Evolutionary conservation across 2,329 filamentous ascomycete genomes (phyloP).

Genomic region (Thelonectria rubi): DNA sequence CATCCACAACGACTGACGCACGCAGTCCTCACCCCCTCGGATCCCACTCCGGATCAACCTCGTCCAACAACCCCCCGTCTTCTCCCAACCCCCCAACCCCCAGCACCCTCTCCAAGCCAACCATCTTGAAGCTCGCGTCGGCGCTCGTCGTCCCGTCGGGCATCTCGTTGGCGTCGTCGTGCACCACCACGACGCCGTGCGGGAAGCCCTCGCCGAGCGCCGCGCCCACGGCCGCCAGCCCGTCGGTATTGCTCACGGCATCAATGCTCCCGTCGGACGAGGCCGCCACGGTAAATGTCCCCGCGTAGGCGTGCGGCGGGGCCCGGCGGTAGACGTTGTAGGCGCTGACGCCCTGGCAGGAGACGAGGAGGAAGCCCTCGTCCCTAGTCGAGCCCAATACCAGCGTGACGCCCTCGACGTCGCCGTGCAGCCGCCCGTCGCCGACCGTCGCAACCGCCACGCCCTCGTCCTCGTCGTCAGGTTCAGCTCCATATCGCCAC

Average conservation of each 20-base stretch:
- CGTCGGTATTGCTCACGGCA: slow-evolving; percentile 63
- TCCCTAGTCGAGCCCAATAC: slow-evolving; percentile 55
- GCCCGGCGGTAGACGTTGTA: slow-evolving; percentile 61
- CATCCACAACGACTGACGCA: too few species aligned
- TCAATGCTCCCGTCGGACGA: slow-evolving; percentile 55
- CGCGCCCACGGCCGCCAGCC: slow-evolving; percentile 57
- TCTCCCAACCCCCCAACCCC: slow-evolving; percentile 40
- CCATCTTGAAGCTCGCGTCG: slow-evolving; percentile 61
- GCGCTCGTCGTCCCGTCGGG: slow-evolving; percentile 54
- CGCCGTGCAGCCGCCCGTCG: slow-evolving; percentile 58
- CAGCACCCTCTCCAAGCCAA: slow-evolving; percentile 53
- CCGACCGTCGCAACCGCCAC: slow-evolving; percentile 53
- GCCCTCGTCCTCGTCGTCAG: slow-evolving; percentile 49
- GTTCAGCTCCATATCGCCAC: slow-evolving; percentile 63
- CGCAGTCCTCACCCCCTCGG: slow-evolving; percentile 42
- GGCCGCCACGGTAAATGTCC: slow-evolving; percentile 57
- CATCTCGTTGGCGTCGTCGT: slow-evolving; percentile 64
- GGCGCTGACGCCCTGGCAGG: slow-evolving; percentile 61
- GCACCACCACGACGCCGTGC: slow-evolving; percentile 58
- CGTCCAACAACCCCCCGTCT: slow-evolving; percentile 46
- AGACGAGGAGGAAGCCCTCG: slow-evolving; percentile 61
- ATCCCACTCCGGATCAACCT: slow-evolving; percentile 52
- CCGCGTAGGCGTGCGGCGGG: slow-evolving; percentile 58
- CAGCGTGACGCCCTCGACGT: slow-evolving; percentile 63
- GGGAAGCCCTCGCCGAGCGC: slow-evolving; percentile 54